Percentiles rank a stretch among this genome's conserved stretches.
These are phyloP conservation scores for Mesostigma viride DNA, from an alignment of 139 green algal genomes.

Conservation along the genomic window DNA sequence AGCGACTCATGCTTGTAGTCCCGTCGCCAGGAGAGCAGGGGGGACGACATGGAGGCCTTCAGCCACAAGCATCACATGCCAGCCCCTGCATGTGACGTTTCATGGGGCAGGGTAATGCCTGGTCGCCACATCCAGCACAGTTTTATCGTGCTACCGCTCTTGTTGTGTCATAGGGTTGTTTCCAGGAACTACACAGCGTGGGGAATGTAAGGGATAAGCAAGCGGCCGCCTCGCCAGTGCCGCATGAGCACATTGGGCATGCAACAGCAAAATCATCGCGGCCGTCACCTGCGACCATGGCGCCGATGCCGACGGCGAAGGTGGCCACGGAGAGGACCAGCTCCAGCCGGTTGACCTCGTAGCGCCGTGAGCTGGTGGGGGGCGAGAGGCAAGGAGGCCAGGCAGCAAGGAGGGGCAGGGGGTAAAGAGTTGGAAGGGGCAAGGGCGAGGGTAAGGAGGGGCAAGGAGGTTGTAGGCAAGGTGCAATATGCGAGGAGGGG, in stretches of 20 bases:
- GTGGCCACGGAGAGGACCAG: conserved; percentile 37
- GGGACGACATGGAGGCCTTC: neutral
- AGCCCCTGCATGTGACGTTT: no score
- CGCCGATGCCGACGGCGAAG: conserved; percentile 39
- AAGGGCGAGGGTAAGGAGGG: no score
- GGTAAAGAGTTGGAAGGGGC: no score
- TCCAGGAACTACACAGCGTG: no score
- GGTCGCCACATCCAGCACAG: no score
- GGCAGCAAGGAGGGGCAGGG: no score
- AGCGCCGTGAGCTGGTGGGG: conserved; percentile 19
- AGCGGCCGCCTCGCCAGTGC: neutral
- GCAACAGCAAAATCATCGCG: conserved; percentile 19
- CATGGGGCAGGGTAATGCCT: no score
- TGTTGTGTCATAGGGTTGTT: no score
- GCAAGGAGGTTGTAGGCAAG: no score
- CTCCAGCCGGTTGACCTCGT: conserved; percentile 43
- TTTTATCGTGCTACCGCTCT: no score
- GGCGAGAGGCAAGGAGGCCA: neutral
- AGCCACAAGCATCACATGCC: neutral
- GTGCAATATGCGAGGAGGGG: neutral
- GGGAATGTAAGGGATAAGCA: no score
- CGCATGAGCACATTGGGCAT: neutral
- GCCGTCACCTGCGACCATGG: conserved; percentile 33
- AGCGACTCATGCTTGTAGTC: no score
- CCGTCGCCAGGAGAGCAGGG: neutral